Base-by-base conservation (phyloP, 2,329 filamentous ascomycete species). In the Ceratocystis smalleyi region DNA sequence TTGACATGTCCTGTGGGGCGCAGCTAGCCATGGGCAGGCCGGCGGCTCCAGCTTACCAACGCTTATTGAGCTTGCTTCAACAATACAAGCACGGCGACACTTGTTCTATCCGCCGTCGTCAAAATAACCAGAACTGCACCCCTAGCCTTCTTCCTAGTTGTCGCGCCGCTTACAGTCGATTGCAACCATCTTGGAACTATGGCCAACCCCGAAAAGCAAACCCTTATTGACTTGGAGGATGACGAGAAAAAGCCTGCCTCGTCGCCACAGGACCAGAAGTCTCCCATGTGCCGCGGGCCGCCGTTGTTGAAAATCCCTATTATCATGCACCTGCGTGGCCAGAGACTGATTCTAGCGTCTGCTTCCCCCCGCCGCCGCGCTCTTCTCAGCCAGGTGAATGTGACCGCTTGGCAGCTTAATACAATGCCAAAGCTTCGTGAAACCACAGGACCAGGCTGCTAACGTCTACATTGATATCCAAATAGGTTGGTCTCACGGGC, bases 301-400 rank as follows among this genome's bases (percentile, higher is more conserved):
- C 78, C 82, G 54, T 88, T 88, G 1, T 82, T 97, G 67, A 81
- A 89, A 67, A 80, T 97, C 19, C 91, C 92, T 17, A 85, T 91
- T 64, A 78, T 99, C 66, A 83, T 82, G 70, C 79, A 86, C 70
- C 82, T 99, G 68, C 85, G 87, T 71, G 82, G 82, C 64, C 89
- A 88, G 74, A 82, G 92, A 68, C 84, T 96, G 5, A 88, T 99
- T 69, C 85, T 99, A 32, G 94, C 94, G 62, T 96, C 91, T 1
- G 84, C 88, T 22, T 96, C 91, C 1, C 94, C 94, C 0, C 82
- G 94, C 55, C 82, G 94, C 63, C 88, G 86, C 74, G 86, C 89
- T 68, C 83, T 99, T 8, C 83, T 99, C 51, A 83, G 83, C 61
- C 86, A 87, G 75, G 84, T 87, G 74, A 55, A 67, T 32, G 15